Conservation (phyloP, 2,329 filamentous ascomycete species). For the Chrysosporium keratinophilum region DNA sequence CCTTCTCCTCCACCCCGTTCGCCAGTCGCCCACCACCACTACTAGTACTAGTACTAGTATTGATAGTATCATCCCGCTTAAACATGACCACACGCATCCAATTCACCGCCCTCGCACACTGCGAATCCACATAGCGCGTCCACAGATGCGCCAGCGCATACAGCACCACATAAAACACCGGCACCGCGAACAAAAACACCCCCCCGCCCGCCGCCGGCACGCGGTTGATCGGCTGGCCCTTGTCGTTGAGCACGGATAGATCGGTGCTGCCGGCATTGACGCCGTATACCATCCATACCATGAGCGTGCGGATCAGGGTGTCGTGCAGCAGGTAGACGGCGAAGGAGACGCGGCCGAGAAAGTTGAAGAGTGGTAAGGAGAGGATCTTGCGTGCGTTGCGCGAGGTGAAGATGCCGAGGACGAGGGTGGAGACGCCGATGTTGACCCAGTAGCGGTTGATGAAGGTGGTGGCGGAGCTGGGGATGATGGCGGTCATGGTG, state of each 20-base stretch:
- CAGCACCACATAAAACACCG: constrained; percentile 13
- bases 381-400: constrained; percentile 16
- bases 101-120: constrained; percentile 12
- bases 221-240: constrained; percentile 10
- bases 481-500: constrained; percentile 15
- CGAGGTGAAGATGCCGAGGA: constrained; percentile 20
- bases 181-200: constrained; percentile 11
- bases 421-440: constrained; percentile 19
- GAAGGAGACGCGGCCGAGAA: constrained; percentile 22
- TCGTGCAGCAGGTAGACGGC: constrained; percentile 23
- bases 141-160: constrained; percentile 15
- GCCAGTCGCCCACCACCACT: neutral
- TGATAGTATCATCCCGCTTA: neutral
- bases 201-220: neutral
- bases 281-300: constrained; percentile 21
- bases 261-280: neutral
- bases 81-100: constrained; percentile 13
- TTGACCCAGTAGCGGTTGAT: constrained; percentile 20
- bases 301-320: constrained; percentile 19
- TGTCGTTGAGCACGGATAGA: constrained; percentile 2
- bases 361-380: constrained; percentile 19
- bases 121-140: constrained; percentile 14
- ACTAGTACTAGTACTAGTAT: neutral
- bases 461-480: constrained; percentile 12
- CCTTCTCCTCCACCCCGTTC: neutral